These are phyloP conservation scores for Starmerella vaccinii DNA, from an alignment of 805 yeast species.

Conservation along the genomic window DNA sequence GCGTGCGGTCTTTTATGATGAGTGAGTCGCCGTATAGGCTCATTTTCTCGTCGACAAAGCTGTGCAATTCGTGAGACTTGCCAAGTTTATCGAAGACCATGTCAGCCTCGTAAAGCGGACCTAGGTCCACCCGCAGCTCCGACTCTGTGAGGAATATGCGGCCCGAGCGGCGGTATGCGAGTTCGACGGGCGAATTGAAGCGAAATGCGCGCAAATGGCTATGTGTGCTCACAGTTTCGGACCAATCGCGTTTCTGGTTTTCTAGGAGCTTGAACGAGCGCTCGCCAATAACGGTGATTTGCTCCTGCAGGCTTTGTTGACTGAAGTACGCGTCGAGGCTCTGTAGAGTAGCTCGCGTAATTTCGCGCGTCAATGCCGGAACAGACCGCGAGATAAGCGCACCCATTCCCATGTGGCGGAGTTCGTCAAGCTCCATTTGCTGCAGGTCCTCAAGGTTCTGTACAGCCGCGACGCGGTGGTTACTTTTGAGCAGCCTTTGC, in stretches of 20 bases:
- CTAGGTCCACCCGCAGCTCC: constrained; percentile 44
- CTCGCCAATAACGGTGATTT: constrained; percentile 44
- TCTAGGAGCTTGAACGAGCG: constrained; percentile 45
- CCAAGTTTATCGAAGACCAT: constrained; percentile 69
- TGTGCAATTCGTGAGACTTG: constrained; percentile 49
- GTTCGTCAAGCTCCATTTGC: constrained; percentile 54
- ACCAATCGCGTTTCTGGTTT: constrained; percentile 53
- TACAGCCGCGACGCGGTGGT: constrained; percentile 75
- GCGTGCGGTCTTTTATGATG: constrained; percentile 35
- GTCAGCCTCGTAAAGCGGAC: constrained; percentile 72
- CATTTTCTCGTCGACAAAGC: constrained; percentile 55
- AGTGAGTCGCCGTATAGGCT: constrained; percentile 60
- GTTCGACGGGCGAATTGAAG: constrained; percentile 78
- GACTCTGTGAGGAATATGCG: constrained; percentile 39
- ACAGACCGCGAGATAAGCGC: constrained; percentile 62
- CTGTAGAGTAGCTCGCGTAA: constrained; percentile 58
- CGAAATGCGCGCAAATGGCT: constrained; percentile 45
- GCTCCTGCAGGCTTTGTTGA: constrained; percentile 32
- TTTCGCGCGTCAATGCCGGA: constrained; percentile 62
- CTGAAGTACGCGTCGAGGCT: constrained; percentile 51
- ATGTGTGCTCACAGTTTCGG: constrained; percentile 37
- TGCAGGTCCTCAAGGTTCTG: constrained; percentile 69
- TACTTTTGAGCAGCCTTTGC: constrained; percentile 64
- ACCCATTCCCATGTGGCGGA: constrained; percentile 61
- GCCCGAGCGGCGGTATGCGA: constrained; percentile 54